Conservation (phyloP, 257 asterid species). For the Vinca minor region DNA sequence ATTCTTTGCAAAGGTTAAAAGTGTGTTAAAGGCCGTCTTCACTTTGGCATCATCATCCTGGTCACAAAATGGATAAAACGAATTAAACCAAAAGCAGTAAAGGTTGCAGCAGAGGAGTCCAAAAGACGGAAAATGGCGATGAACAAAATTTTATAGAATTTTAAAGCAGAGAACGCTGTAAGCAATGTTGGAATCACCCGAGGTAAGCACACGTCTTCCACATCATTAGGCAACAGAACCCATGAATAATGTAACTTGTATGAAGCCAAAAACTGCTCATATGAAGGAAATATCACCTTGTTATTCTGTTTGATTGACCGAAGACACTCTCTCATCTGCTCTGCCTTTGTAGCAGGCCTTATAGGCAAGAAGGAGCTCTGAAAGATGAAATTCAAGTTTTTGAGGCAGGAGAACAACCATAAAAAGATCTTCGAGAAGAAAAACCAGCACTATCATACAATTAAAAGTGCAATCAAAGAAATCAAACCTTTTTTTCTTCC, state of each 20-base stretch:
- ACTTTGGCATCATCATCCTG: constrained; percentile 88
- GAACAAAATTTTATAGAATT: no score
- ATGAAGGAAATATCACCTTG: constrained; percentile 42
- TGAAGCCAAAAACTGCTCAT: neutral
- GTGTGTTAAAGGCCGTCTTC: constrained; percentile 88
- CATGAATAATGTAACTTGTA: neutral
- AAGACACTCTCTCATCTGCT: constrained; percentile 93
- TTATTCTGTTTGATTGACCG: constrained; percentile 74
- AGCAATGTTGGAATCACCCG: neutral
- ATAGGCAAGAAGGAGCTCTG: constrained; percentile 80
- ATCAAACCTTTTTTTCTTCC: constrained; percentile 75
- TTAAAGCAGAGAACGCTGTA: neutral
- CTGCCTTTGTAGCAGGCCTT: constrained; percentile 89
- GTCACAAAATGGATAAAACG: neutral
- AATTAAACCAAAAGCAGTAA: constrained; percentile 13
- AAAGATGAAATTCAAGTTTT: constrained; percentile 9
- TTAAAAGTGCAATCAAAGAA: constrained; percentile 8
- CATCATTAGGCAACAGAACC: no score
- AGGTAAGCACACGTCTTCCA: no score
- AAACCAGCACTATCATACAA: constrained; percentile 5
- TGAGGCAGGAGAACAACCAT: constrained; percentile 14
- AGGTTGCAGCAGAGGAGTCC: neutral
- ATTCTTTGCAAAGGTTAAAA: constrained; percentile 74
- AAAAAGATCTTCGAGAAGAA: constrained; percentile 8
- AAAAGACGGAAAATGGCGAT: neutral